Evolutionary conservation across 345 rosid genomes (phyloP).

Genomic region (Eucalyptus camaldulensis): DNA sequence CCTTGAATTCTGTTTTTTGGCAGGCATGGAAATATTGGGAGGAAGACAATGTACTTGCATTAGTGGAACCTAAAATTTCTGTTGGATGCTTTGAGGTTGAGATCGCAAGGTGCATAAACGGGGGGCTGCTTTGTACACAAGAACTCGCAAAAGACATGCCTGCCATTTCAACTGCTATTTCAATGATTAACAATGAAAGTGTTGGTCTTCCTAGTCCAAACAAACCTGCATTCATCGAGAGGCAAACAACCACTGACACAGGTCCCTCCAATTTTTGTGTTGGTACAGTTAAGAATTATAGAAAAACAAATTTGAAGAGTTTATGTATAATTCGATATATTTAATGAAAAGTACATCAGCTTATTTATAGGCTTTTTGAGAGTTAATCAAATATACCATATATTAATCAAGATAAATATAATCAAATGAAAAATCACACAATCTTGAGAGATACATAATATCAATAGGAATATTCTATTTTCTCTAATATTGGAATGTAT

Average conservation of each 20-base stretch:
- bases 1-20: neutral
- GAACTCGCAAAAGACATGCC: constrained; percentile 16
- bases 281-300: neutral
- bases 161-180: neutral
- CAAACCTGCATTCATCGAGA: neutral
- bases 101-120: neutral
- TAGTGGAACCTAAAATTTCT: neutral
- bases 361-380: too few species aligned
- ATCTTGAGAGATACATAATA: too few species aligned
- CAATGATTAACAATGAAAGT: constrained; percentile 11
- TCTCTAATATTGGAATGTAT: too few species aligned
- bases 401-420: too few species aligned
- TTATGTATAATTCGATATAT: too few species aligned
- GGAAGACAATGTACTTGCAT: neutral
- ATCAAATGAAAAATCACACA: too few species aligned
- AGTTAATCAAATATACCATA: too few species aligned
- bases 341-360: too few species aligned
- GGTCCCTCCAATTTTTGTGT: neutral
- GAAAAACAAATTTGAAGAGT: too few species aligned
- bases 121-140: constrained; percentile 8
- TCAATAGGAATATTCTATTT: too few species aligned
- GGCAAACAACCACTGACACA: neutral
- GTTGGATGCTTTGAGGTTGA: neutral
- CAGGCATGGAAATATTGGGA: neutral
- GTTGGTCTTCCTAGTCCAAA: neutral